Percentiles rank a stretch among this genome's conserved stretches.
phyloP scores from a whole-genome alignment of 2,329 filamentous ascomycete species.

The Trichophaea hybrida region DNA sequence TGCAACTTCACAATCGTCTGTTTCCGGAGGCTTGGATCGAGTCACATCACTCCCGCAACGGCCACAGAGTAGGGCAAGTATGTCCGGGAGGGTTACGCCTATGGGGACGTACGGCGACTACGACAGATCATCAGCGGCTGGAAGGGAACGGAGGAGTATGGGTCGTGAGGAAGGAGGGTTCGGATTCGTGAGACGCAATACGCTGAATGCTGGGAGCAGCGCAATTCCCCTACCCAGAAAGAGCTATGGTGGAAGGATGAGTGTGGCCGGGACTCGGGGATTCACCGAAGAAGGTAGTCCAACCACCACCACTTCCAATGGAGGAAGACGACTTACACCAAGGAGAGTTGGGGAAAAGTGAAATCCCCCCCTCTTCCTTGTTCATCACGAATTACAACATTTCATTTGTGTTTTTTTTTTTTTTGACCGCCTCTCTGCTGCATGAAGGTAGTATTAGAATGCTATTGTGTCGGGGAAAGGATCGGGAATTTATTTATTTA shows the following conservation, averaged over 20 bases:
- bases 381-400: too few species aligned
- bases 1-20: slow-evolving; percentile 14
- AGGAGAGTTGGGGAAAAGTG: too few species aligned
- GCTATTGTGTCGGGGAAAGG: too few species aligned
- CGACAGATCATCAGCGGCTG: slow-evolving; percentile 7
- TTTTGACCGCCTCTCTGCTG: too few species aligned
- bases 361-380: too few species aligned
- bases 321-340: too few species aligned
- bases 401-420: too few species aligned
- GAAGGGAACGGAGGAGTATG: not conserved
- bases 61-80: slow-evolving; percentile 13
- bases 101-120: slow-evolving; percentile 12
- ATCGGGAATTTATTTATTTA: too few species aligned
- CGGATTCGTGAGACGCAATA: slow-evolving; percentile 17
- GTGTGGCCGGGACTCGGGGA: slow-evolving; percentile 15
- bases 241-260: slow-evolving; percentile 23
- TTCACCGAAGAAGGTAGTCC: slow-evolving; percentile 8
- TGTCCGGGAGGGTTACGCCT: slow-evolving; percentile 4
- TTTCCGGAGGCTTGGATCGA: slow-evolving; percentile 6
- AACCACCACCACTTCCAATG: too few species aligned
- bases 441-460: too few species aligned
- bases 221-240: slow-evolving; percentile 22
- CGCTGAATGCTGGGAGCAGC: slow-evolving; percentile 11
- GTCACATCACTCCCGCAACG: slow-evolving; percentile 8
- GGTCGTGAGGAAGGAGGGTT: slow-evolving; percentile 7